Evolutionary conservation across 495 filamentous ascomycete species (phyloP), one percentile per base, ranked within the genome.

Genomic region (Aspergillus wentii): DNA sequence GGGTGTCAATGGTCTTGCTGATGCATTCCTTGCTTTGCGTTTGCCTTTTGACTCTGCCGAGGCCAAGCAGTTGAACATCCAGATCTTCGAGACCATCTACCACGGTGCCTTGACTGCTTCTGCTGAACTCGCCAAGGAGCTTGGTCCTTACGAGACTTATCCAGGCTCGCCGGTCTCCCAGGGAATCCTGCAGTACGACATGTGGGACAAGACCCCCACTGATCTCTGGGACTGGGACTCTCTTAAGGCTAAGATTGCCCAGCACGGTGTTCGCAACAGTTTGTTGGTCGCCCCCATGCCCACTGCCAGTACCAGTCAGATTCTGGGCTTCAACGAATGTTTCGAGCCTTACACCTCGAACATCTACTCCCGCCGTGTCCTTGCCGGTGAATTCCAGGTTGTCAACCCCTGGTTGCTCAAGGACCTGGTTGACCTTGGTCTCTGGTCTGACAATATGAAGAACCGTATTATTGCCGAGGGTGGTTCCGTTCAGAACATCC

Each of bases 401-500:
- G 92, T 98, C 64, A 98, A 98, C 75, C 92, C 92, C 18, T 97
- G 94, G 94, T 70, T 98, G 33, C 80, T 98, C 38, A 96, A 95
- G 75, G 92, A 98, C 54, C 79, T 98, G 11, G 92, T 98, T 41
- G 92, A 98, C 51, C 84, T 96, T 72, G 92, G 92, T 44, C 76
- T 98, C 20, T 98, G 92, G 92, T 95, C 90, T 23, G 92, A 98
- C 67, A 89, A 88, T 74, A 98, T 98, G 92, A 98, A 98, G 78
- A 98, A 98, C 72, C 88, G 92, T 49, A 98, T 98, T 74, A 97
- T 98, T 52, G 83, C 92, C 44, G 91, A 92, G 33, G 88, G 88
- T 46, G 92, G 92, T 35, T 95, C 88, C 6, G 89, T 98, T 44
- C 92, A 97, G 67, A 88, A 89, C 66, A 87, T 98, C 45, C 83